Percentiles rank a stretch among this genome's conserved stretches.
phyloP scores from a whole-genome alignment of 371 early-diverging fungal species.

The Mucor circinelloides region DNA sequence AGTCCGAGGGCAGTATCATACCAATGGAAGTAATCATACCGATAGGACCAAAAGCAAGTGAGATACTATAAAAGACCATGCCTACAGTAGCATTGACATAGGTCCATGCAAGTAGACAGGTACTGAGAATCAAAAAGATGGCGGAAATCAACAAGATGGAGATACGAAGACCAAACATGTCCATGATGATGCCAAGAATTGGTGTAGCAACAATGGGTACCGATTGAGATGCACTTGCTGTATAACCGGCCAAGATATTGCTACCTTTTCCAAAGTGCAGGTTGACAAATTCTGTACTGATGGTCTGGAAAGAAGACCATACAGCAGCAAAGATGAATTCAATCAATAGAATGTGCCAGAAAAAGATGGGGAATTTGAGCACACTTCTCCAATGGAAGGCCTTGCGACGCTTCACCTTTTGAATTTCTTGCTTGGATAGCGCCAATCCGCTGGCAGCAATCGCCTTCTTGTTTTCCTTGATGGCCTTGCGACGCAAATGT shows the following conservation, averaged over 20 bases:
- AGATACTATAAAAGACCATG: constrained; percentile 62
- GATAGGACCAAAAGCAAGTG: constrained; percentile 71
- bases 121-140: constrained; percentile 31
- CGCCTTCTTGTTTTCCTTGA: neutral
- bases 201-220: constrained; percentile 70
- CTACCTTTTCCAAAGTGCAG: constrained; percentile 33
- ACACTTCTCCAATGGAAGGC: constrained; percentile 31
- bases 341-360: constrained; percentile 44
- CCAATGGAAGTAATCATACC: constrained; percentile 67
- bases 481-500: constrained; percentile 21
- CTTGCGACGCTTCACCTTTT: constrained; percentile 20
- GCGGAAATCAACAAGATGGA: constrained; percentile 28
- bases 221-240: constrained; percentile 61
- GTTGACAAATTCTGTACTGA: constrained; percentile 42
- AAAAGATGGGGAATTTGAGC: constrained; percentile 40
- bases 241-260: constrained; percentile 47
- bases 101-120: constrained; percentile 37
- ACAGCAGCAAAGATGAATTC: constrained; percentile 48
- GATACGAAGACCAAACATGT: constrained; percentile 49
- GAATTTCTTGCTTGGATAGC: constrained; percentile 18
- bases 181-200: constrained; percentile 63
- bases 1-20: constrained; percentile 56
- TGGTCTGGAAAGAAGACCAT: constrained; percentile 53
- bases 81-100: constrained; percentile 55
- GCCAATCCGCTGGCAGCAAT: neutral